phyloP scores from a whole-genome alignment of 2,329 filamentous ascomycete species.

The Clonostachys sp. region DNA sequence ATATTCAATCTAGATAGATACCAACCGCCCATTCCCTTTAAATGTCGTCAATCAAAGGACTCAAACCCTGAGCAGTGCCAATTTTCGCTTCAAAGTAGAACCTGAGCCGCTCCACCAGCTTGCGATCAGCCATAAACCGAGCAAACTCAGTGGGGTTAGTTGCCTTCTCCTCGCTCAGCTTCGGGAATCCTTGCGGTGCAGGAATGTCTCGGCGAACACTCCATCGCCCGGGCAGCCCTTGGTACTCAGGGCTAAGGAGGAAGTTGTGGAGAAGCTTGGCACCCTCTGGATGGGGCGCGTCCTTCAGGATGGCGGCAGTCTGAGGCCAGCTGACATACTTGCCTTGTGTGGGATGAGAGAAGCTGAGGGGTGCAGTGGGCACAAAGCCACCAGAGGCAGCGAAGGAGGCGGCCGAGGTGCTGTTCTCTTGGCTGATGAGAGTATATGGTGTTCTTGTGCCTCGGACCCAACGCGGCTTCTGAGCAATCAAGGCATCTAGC shows the following conservation, averaged over 20 bases:
- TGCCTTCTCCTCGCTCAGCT: neutral
- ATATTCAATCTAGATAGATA: no score
- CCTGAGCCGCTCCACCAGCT: neutral
- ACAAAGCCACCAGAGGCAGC: slow-evolving; percentile 13
- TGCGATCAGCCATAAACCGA: neutral
- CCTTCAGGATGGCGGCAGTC: no score
- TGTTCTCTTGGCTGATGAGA: slow-evolving; percentile 20
- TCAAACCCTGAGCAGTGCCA: neutral
- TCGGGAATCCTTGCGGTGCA: neutral
- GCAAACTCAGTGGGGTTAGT: neutral
- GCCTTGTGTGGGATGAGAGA: slow-evolving; percentile 24
- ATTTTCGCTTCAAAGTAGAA: neutral
- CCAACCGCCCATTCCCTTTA: neutral
- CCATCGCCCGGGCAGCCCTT: no score
- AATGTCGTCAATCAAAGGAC: neutral
- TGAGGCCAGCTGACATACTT: slow-evolving; percentile 2
- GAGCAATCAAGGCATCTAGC: slow-evolving; percentile 39
- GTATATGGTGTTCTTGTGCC: slow-evolving; percentile 37
- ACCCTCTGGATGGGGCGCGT: no score
- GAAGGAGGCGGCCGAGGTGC: slow-evolving; percentile 25
- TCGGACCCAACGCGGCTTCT: slow-evolving; percentile 49
- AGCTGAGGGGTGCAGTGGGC: slow-evolving; percentile 9
- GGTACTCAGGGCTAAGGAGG: neutral
- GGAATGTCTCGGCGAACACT: no score
- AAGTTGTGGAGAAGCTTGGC: neutral